Evolutionary conservation across 2,329 filamentous ascomycete species (phyloP).

Genomic region (Trichoderma simmonsii): DNA sequence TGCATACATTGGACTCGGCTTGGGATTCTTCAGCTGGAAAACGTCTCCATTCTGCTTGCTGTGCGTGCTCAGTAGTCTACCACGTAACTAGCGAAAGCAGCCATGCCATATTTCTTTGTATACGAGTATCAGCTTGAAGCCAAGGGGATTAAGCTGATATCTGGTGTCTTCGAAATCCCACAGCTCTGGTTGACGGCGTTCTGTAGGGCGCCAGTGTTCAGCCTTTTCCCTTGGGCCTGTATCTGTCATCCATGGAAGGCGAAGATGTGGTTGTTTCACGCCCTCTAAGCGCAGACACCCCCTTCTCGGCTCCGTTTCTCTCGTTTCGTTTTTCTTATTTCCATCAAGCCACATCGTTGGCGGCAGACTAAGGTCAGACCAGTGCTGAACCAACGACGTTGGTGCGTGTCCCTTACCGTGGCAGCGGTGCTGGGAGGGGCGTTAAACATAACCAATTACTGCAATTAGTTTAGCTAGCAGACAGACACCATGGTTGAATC

Average conservation of each 20-base stretch:
- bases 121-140: not conserved
- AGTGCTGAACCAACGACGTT: not conserved
- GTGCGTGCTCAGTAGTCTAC: not conserved
- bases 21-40: not conserved
- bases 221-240: not conserved
- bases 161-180: not conserved
- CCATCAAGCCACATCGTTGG: not conserved
- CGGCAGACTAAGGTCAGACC: not conserved
- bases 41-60: not conserved
- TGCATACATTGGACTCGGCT: not conserved
- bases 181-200: not conserved
- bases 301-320: not conserved
- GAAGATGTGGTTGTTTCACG: not conserved
- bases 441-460: not conserved
- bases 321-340: not conserved
- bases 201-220: not conserved
- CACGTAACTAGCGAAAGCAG: not conserved
- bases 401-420: slow-evolving; percentile 6
- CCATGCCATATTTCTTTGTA: not conserved
- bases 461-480: not conserved
- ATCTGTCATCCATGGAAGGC: not conserved
- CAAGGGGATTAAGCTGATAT: not conserved
- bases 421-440: slow-evolving; percentile 11
- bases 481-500: not conserved
- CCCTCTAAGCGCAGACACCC: not conserved